phyloP scores from a whole-genome alignment of 2,329 filamentous ascomycete species.

The Thielaviopsis populi region DNA sequence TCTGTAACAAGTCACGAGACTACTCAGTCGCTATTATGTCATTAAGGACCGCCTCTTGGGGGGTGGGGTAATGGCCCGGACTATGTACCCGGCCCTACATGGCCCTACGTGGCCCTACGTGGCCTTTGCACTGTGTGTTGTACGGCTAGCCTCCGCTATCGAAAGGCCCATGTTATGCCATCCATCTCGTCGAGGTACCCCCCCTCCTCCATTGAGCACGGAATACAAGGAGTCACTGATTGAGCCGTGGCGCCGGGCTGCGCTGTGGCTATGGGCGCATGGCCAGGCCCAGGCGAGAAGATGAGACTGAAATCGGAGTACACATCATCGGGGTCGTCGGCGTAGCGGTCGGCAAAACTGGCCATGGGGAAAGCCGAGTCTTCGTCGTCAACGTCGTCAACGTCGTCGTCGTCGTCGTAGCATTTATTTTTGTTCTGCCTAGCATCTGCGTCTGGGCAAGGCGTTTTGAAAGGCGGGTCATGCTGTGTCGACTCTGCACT shows the following conservation, averaged over 20 bases:
- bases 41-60: neutral
- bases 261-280: constrained; percentile 20
- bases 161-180: constrained; percentile 34
- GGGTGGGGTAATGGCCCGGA: neutral
- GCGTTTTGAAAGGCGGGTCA: neutral
- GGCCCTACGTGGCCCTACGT: neutral
- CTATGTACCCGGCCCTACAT: neutral
- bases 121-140: neutral
- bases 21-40: neutral
- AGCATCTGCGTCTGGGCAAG: neutral
- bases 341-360: constrained; percentile 32
- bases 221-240: neutral
- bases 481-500: neutral
- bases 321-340: constrained; percentile 34
- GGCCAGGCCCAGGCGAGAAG: constrained; percentile 27
- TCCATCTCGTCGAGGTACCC: constrained; percentile 39
- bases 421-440: neutral
- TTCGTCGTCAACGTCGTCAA: constrained; percentile 30
- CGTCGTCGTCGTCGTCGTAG: neutral
- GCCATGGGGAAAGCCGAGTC: constrained; percentile 34
- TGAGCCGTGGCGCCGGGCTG: constrained; percentile 18
- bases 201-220: constrained; percentile 22
- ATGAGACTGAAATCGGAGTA: constrained; percentile 41
- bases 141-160: neutral
- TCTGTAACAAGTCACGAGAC: neutral